Evolutionary conservation across 164 flowering plant species (phyloP).

Genomic region (Berberis thunbergii): DNA sequence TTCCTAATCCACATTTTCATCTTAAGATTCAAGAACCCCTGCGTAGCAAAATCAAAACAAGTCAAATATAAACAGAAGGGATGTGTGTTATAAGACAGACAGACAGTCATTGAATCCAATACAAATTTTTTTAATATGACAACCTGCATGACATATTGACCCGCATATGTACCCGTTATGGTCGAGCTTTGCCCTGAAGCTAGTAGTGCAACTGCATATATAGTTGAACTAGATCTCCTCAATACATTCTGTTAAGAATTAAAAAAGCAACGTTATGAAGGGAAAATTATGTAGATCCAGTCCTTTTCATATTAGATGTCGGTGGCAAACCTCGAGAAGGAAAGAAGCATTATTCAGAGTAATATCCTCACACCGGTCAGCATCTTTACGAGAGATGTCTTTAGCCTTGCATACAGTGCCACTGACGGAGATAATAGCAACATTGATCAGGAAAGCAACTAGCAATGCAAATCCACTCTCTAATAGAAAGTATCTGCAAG

Average conservation of each 20-base stretch:
- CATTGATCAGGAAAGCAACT: conserved; percentile 71
- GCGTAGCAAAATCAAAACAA: neutral
- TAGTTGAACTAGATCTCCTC: conserved; percentile 49
- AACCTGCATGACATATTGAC: conserved; percentile 90
- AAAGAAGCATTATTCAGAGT: conserved; percentile 72
- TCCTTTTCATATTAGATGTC: neutral
- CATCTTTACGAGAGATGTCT: conserved; percentile 20
- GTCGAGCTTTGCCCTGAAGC: conserved; percentile 94
- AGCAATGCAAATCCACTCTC: conserved; percentile 82
- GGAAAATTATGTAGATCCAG: neutral
- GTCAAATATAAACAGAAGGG: neutral
- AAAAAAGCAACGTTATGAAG: neutral
- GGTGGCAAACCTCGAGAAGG: conserved; percentile 51
- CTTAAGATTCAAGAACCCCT: conserved; percentile 79
- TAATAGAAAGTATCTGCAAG: conserved; percentile 62
- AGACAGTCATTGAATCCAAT: neutral
- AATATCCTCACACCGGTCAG: conserved; percentile 40
- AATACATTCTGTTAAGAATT: conserved; percentile 50
- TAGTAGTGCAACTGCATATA: conserved; percentile 65
- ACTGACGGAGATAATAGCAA: conserved; percentile 62
- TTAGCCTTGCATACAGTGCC: conserved; percentile 54
- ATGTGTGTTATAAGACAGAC: neutral
- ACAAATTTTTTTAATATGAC: neutral
- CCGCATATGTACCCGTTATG: conserved; percentile 89
- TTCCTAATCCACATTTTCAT: conserved; percentile 70